These are phyloP conservation scores for Trichothecium sympodiale DNA, from an alignment of 2,329 filamentous ascomycete species.

Conservation along the genomic window DNA sequence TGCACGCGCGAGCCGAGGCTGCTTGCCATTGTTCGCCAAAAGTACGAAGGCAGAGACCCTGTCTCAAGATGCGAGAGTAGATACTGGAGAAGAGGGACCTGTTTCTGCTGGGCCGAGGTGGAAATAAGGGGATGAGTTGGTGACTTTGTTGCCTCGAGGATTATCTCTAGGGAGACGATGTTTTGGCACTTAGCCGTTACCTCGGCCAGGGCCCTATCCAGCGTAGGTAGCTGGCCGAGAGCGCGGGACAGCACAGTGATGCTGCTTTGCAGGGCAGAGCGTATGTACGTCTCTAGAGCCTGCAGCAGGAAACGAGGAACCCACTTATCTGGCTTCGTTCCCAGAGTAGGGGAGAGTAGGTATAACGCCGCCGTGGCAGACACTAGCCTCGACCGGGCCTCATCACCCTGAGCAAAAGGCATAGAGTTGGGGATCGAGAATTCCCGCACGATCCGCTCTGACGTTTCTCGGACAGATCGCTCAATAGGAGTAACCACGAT, in stretches of 20 bases:
- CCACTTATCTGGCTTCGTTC: slow-evolving; percentile 41
- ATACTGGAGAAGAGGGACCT: slow-evolving; percentile 53
- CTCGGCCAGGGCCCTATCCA: slow-evolving; percentile 74
- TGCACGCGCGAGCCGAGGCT: slow-evolving; percentile 67
- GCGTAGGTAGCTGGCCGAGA: slow-evolving; percentile 65
- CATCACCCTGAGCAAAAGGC: slow-evolving; percentile 58
- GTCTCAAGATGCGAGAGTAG: slow-evolving; percentile 75
- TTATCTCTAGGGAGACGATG: slow-evolving; percentile 72
- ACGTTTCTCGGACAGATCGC: slow-evolving; percentile 56
- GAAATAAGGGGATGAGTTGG: slow-evolving; percentile 58
- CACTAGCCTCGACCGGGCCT: slow-evolving; percentile 60
- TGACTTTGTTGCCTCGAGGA: slow-evolving; percentile 58
- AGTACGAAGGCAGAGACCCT: slow-evolving; percentile 76
- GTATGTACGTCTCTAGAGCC: slow-evolving; percentile 71
- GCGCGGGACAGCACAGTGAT: slow-evolving; percentile 64
- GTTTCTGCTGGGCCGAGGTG: slow-evolving; percentile 13
- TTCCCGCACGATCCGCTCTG: slow-evolving; percentile 71
- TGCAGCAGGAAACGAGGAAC: slow-evolving; percentile 63
- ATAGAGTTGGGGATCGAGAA: slow-evolving; percentile 56
- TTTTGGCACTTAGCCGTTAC: slow-evolving; percentile 81
- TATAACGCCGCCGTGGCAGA: slow-evolving; percentile 71
- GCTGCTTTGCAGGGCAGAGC: slow-evolving; percentile 69
- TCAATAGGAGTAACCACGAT: slow-evolving; percentile 63
- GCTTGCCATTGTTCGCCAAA: slow-evolving; percentile 82
- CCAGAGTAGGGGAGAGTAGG: slow-evolving; percentile 60